Percentiles rank a stretch among this genome's conserved stretches.
Conservation (phyloP, 352 stramenopile genomes). For the Phytophthora palmivora region DNA sequence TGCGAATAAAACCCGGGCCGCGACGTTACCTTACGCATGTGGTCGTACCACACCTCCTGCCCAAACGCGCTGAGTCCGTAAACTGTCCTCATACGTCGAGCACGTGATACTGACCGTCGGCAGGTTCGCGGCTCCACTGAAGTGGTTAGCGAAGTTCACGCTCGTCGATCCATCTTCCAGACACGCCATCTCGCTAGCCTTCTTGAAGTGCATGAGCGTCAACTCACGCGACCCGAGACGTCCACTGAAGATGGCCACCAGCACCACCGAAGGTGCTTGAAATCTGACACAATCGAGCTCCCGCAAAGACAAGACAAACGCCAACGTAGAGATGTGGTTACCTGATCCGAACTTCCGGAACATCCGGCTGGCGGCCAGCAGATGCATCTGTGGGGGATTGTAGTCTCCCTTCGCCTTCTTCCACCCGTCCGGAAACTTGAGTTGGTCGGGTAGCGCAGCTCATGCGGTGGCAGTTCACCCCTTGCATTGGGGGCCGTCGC, state of each 20-base stretch:
- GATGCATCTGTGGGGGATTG: slow-evolving; percentile 9
- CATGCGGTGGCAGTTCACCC: not conserved
- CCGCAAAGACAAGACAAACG: slow-evolving; percentile 18
- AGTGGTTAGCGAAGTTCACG: slow-evolving; percentile 27
- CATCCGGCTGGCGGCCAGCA: no score
- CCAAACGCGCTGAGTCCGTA: slow-evolving; percentile 3
- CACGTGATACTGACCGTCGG: not conserved
- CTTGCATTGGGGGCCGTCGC: no score
- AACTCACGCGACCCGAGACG: slow-evolving; percentile 6
- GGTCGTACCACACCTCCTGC: slow-evolving; percentile 19
- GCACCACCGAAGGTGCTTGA: slow-evolving; percentile 1
- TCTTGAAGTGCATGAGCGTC: slow-evolving; percentile 17
- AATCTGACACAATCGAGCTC: slow-evolving; percentile 23
- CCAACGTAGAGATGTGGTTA: slow-evolving; percentile 17
- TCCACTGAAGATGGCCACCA: no score
- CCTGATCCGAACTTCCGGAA: no score
- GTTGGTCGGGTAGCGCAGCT: not conserved
- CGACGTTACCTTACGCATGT: slow-evolving; percentile 16
- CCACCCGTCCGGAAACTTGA: slow-evolving; percentile 5
- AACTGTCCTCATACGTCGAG: slow-evolving; percentile 11
- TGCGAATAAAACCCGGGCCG: no score
- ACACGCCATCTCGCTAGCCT: slow-evolving; percentile 6
- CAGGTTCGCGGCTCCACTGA: slow-evolving; percentile 8
- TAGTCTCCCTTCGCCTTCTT: slow-evolving; percentile 20
- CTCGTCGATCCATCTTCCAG: no score